A percentile compares a stretch with the other conserved stretches of the same genome.
phyloP scores from a whole-genome alignment of 2,329 filamentous ascomycete genomes.

The Ophiostoma australiae region DNA sequence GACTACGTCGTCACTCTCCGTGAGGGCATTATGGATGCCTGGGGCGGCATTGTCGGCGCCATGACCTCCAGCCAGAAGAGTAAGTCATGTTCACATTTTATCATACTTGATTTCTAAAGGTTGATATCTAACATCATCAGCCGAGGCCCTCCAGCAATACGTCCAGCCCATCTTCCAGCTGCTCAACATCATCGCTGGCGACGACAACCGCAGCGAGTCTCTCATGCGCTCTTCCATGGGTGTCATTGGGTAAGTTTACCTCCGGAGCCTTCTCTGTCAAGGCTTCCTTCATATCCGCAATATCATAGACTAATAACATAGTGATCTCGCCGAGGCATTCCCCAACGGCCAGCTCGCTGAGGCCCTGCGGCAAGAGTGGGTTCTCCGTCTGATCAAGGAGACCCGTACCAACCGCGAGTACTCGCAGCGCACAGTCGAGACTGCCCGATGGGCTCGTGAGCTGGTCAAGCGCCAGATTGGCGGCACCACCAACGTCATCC shows the following conservation, averaged over 20 bases:
- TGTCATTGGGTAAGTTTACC: conserved; percentile 81
- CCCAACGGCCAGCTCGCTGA: conserved; percentile 80
- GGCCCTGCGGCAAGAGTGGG: conserved; percentile 86
- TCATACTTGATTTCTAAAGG: no score
- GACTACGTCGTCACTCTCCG: conserved; percentile 93
- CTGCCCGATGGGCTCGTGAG: conserved; percentile 93
- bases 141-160: conserved; percentile 66
- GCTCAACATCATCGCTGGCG: conserved; percentile 71
- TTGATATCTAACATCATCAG: conserved; percentile 39
- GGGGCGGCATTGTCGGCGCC: conserved; percentile 92
- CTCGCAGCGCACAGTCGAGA: conserved; percentile 78
- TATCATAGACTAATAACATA: conserved; percentile 36
- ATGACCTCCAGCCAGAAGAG: conserved; percentile 80
- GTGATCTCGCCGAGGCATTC: conserved; percentile 91
- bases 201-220: conserved; percentile 84
- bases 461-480: conserved; percentile 88
- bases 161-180: conserved; percentile 83
- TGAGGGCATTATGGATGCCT: conserved; percentile 98
- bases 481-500: conserved; percentile 48
- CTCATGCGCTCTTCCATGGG: conserved; percentile 94
- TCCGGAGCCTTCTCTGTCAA: no score
- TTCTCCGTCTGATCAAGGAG: conserved; percentile 85
- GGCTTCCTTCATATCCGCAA: background rate
- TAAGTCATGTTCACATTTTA: conserved; percentile 39
- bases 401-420: conserved; percentile 86